phyloP scores from a whole-genome alignment of 1,139 yeast genomes.

The Yamadazyma sp. region DNA sequence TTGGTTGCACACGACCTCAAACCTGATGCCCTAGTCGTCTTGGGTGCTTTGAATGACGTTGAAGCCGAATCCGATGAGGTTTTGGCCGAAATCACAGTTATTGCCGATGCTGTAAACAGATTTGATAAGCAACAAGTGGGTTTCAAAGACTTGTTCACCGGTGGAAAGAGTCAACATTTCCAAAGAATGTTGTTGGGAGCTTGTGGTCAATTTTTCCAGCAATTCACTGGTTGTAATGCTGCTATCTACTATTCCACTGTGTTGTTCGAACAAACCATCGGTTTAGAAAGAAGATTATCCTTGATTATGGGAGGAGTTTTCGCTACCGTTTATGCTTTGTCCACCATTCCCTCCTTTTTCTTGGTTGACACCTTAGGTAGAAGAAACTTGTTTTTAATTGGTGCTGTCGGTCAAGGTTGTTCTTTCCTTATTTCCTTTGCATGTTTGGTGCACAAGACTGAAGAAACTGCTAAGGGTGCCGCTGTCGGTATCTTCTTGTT shows the following conservation, averaged over 20 bases:
- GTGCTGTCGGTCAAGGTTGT: conserved; percentile 45
- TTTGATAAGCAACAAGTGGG: conserved; percentile 37
- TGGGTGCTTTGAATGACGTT: conserved; percentile 37
- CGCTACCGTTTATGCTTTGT: conserved; percentile 56
- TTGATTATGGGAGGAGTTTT: conserved; percentile 62
- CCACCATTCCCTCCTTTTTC: conserved; percentile 60
- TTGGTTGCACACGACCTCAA: conserved; percentile 50
- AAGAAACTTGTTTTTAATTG: conserved; percentile 53
- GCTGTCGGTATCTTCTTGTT: conserved; percentile 52
- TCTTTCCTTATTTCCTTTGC: conserved; percentile 39
- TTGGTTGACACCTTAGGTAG: conserved; percentile 62
- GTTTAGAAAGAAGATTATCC: conserved; percentile 48
- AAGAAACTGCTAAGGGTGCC: conserved; percentile 40
- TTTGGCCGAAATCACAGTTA: conserved; percentile 37
- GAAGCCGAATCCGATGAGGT: conserved; percentile 43
- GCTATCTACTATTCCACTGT: conserved; percentile 65
- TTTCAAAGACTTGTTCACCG: conserved; percentile 49
- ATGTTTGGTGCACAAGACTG: conserved; percentile 33
- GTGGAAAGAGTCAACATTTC: conserved; percentile 56
- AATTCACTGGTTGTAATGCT: conserved; percentile 61
- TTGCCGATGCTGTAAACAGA: conserved; percentile 41
- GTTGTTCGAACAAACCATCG: conserved; percentile 53
- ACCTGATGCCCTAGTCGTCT: conserved; percentile 44
- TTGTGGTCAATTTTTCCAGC: conserved; percentile 49
- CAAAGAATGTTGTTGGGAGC: conserved; percentile 59